Evolutionary conservation across 2,329 filamentous ascomycete genomes (phyloP).

Genomic region (Apiospora hydei): DNA sequence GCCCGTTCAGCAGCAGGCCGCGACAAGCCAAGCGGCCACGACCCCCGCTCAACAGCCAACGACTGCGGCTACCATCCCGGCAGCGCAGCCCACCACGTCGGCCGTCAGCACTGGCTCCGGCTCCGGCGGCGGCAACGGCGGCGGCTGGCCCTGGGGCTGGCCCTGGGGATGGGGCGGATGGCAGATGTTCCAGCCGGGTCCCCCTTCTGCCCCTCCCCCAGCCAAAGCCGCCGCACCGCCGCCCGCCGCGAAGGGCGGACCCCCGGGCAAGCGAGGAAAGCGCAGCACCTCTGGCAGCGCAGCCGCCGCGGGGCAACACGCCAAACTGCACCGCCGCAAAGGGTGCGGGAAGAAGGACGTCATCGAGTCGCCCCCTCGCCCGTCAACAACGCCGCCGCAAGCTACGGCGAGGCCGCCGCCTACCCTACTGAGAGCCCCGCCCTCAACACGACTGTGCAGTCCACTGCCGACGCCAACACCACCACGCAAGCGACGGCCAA

Average conservation of each 20-base stretch:
- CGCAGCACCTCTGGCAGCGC: not conserved
- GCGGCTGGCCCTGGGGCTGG: conserved; percentile 14
- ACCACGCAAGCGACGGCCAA: not conserved
- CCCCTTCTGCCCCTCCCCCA: not conserved
- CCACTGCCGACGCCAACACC: not conserved
- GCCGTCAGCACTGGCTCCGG: not conserved
- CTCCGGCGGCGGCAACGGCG: not conserved
- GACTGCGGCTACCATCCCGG: not conserved
- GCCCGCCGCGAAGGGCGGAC: not conserved
- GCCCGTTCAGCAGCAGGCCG: not conserved
- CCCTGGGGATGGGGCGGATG: not conserved
- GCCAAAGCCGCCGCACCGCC: not conserved
- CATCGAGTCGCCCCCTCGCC: not conserved
- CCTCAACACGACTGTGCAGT: not conserved
- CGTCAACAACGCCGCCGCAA: conserved; percentile 11
- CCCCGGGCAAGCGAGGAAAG: not conserved
- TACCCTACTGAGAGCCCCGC: not conserved
- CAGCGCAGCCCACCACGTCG: not conserved
- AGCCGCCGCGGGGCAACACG: not conserved
- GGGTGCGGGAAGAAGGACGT: not conserved
- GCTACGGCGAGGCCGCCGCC: not conserved
- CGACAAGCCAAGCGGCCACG: not conserved
- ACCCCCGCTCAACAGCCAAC: not conserved
- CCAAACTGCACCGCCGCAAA: not conserved
- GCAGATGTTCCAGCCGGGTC: not conserved